These are phyloP conservation scores for Talaromyces sp. DNA, from an alignment of 2,329 filamentous ascomycete genomes.

Conservation along the genomic window DNA sequence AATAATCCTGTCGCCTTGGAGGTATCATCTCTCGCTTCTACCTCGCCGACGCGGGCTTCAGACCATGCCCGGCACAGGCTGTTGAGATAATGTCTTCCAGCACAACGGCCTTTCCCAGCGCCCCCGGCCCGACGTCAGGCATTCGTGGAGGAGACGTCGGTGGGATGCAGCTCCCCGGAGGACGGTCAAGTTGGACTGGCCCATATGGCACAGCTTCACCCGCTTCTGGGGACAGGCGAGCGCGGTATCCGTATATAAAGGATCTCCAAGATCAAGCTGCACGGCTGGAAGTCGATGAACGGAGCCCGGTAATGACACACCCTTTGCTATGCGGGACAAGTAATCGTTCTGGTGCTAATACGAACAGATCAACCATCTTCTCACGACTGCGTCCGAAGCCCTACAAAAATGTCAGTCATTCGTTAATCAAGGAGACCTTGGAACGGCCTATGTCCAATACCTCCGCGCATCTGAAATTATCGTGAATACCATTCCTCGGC, in stretches of 20 bases:
- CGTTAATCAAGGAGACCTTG: constrained; percentile 45
- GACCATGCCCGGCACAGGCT: constrained; percentile 22
- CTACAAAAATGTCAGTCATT: constrained; percentile 29
- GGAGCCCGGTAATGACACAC: constrained; percentile 22
- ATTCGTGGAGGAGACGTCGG: constrained; percentile 24
- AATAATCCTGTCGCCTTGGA: background rate
- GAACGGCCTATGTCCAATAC: constrained; percentile 78
- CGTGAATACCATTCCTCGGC: constrained; percentile 68
- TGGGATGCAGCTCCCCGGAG: constrained; percentile 24
- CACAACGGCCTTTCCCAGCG: constrained; percentile 34
- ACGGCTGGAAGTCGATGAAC: constrained; percentile 27
- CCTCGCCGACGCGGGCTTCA: constrained; percentile 1
- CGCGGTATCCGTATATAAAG: constrained; percentile 35
- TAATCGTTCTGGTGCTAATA: constrained; percentile 15
- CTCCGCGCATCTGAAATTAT: constrained; percentile 76
- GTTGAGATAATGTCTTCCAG: constrained; percentile 32
- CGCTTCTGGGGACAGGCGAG: constrained; percentile 17
- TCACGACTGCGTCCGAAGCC: constrained; percentile 32
- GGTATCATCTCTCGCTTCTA: background rate
- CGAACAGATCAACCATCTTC: constrained; percentile 29
- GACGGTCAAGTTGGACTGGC: constrained; percentile 19
- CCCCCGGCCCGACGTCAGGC: constrained; percentile 30
- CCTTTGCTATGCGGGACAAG: constrained; percentile 3
- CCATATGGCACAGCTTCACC: constrained; percentile 7
- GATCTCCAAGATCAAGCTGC: constrained; percentile 38